These are phyloP conservation scores for Zoysia pacifica DNA, from an alignment of 176 grass and related monocot genomes.

Conservation along the genomic window DNA sequence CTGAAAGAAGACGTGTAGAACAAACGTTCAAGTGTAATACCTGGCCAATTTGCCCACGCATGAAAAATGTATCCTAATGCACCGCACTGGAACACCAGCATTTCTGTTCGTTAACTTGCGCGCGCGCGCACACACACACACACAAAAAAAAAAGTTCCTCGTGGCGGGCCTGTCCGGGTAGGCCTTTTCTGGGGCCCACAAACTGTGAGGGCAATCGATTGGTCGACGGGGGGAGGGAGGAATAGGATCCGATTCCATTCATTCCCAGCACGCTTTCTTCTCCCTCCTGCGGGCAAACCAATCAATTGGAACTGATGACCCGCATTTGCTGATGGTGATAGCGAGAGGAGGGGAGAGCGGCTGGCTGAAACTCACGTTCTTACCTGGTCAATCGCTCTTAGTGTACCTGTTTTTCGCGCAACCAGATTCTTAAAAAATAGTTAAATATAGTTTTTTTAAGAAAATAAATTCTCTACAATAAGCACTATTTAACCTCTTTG, in stretches of 20 bases:
- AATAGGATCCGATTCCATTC: conserved; percentile 1
- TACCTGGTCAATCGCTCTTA: neutral
- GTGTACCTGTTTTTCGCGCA: neutral
- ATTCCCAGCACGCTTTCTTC: neutral
- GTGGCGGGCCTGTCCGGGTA: neutral
- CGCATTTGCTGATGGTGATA: neutral
- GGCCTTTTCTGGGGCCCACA: neutral
- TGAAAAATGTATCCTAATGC: too few species aligned
- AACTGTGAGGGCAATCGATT: neutral
- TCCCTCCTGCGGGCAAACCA: neutral
- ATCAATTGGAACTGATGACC: neutral
- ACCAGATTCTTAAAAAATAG: neutral
- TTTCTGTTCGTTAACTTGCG: too few species aligned
- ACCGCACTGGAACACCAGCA: too few species aligned
- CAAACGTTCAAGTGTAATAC: too few species aligned
- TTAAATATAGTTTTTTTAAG: too few species aligned
- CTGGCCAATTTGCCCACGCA: too few species aligned
- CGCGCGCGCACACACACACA: too few species aligned
- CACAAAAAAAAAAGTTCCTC: neutral
- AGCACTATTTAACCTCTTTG: too few species aligned
- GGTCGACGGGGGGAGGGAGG: neutral
- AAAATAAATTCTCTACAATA: too few species aligned
- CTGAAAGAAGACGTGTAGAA: too few species aligned
- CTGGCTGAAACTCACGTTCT: neutral
- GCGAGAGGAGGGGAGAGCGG: neutral